Conservation (phyloP, 108 stramenopile genomes). For the Cyclotella atomus region DNA sequence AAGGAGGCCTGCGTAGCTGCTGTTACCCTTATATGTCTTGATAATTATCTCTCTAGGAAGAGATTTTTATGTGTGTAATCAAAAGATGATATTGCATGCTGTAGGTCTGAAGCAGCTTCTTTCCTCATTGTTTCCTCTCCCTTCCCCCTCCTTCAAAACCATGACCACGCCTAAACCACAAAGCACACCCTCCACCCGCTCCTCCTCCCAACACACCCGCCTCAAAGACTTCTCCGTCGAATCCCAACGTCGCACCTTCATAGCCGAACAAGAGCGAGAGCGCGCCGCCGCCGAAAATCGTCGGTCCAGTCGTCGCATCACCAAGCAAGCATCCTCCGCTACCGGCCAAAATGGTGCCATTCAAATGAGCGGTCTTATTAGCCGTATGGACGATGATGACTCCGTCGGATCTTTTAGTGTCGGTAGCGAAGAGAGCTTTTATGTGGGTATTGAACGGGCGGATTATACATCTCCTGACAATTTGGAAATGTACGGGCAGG, state of each 20-base stretch:
- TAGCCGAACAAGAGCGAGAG: constrained; percentile 44
- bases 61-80: too few relatives aligned
- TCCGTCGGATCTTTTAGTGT: constrained; percentile 22
- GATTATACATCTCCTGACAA: constrained; percentile 47
- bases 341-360: not conserved
- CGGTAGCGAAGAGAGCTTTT: constrained; percentile 42
- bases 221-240: constrained; percentile 49
- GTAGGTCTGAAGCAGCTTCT: too few relatives aligned
- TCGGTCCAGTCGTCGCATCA: constrained; percentile 14
- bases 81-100: too few relatives aligned
- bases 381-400: constrained; percentile 40
- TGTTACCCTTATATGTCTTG: too few relatives aligned
- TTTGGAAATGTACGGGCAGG: constrained; percentile 39
- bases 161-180: too few relatives aligned
- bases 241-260: constrained; percentile 46
- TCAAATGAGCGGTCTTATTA: constrained; percentile 31
- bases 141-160: too few relatives aligned
- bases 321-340: too few relatives aligned
- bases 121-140: too few relatives aligned
- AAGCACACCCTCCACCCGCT: not conserved
- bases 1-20: too few relatives aligned
- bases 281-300: constrained; percentile 21
- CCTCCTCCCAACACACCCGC: constrained; percentile 16
- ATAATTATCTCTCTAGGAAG: too few relatives aligned
- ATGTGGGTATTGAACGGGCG: constrained; percentile 49